Percentiles rank a stretch among this genome's conserved stretches.
Evolutionary conservation across 2,329 filamentous ascomycete genomes (phyloP).

Genomic region (Cyphellophora europaea): DNA sequence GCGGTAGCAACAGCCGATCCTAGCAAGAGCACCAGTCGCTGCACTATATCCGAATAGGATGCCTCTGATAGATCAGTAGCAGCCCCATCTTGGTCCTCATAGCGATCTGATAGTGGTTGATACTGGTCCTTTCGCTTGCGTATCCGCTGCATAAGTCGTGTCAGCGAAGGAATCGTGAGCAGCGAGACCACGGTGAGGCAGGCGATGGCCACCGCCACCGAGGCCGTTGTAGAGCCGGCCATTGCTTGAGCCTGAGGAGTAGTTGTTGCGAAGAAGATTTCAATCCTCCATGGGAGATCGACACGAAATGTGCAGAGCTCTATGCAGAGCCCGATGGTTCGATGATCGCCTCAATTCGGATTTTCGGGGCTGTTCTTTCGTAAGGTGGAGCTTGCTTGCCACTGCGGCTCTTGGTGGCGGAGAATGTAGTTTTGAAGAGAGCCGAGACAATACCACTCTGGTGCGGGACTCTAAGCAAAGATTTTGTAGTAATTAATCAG

Average conservation of each 20-base stretch:
- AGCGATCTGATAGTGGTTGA: slow-evolving; percentile 32
- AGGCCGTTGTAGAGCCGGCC: slow-evolving; percentile 4
- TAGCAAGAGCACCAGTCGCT: slow-evolving; percentile 47
- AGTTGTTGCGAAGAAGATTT: not conserved
- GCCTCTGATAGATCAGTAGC: slow-evolving; percentile 55
- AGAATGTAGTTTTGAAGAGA: too few relatives aligned
- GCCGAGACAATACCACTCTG: too few relatives aligned
- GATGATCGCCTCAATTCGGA: too few relatives aligned
- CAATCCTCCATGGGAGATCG: not conserved
- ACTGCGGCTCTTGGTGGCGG: too few relatives aligned
- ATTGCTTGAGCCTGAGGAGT: not conserved
- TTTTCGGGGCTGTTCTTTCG: too few relatives aligned
- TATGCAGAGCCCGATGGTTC: too few relatives aligned
- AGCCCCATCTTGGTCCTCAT: slow-evolving; percentile 61
- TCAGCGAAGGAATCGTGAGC: slow-evolving; percentile 9
- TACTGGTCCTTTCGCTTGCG: slow-evolving; percentile 9
- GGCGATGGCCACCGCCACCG: slow-evolving; percentile 12
- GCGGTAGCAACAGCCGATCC: slow-evolving; percentile 46
- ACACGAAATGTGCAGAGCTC: too few relatives aligned
- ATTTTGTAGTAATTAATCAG: too few relatives aligned
- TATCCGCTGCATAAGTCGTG: slow-evolving; percentile 5
- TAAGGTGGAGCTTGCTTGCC: too few relatives aligned
- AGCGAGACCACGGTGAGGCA: slow-evolving; percentile 9
- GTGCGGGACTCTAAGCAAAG: too few relatives aligned
- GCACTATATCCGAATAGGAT: slow-evolving; percentile 51